These are phyloP conservation scores for Colletotrichum sp. DNA, from an alignment of 2,329 filamentous ascomycete genomes.

Conservation along the genomic window DNA sequence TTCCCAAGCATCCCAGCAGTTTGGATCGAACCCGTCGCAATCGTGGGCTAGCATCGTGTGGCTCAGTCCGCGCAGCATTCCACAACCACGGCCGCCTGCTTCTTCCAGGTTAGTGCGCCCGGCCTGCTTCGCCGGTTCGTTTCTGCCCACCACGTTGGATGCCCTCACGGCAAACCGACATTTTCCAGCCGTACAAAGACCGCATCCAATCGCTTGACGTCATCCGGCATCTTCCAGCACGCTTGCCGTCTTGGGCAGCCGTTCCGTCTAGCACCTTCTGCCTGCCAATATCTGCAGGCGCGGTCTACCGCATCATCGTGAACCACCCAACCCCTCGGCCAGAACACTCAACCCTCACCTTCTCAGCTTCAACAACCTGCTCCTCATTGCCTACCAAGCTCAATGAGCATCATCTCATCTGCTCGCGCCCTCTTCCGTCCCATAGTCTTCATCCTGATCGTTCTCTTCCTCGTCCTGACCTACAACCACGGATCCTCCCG, in stretches of 20 bases:
- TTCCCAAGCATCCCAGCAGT: background rate
- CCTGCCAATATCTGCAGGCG: background rate
- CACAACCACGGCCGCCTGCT: background rate
- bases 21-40: background rate
- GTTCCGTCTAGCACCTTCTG: background rate
- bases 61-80: background rate
- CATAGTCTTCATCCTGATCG: background rate
- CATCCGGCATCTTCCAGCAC: background rate
- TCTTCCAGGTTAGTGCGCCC: background rate
- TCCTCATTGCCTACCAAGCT: too few species aligned
- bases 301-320: background rate
- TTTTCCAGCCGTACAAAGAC: background rate
- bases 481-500: background rate
- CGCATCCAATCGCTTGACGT: conserved; percentile 1
- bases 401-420: background rate
- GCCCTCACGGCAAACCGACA: background rate
- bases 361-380: background rate
- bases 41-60: background rate
- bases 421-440: background rate
- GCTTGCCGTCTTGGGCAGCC: background rate
- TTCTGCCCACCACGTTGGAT: background rate
- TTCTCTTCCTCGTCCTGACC: background rate
- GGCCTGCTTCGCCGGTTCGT: background rate
- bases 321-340: background rate
- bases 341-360: background rate